Evolutionary conservation across 768 basidiomycete genomes (phyloP), one percentile per base, ranked within the genome.

Genomic region (Podaxis sp.): DNA sequence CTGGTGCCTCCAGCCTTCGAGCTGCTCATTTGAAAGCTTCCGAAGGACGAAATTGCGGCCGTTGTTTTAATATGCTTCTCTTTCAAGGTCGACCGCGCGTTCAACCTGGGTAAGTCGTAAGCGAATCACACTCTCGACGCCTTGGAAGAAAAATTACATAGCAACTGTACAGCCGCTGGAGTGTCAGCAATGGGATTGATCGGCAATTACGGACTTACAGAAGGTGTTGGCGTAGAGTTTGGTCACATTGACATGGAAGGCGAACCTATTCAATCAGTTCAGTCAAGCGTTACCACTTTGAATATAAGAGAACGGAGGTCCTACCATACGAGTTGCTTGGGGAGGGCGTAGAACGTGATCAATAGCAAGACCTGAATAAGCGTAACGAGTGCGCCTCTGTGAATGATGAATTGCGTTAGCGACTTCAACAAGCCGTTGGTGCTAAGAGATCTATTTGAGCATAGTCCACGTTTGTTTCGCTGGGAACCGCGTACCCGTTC

Each of bases 201-300:
- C 24, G 59, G 40, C 24, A 28, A 11, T 48, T 17, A 36, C 56
- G n/a, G 22, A 75, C 81, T 74, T 59, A 82, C 81, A 82, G 68
- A 82, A 82, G 0, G 80, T 81, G 63, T 82, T 82, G 17, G 78
- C 80, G 64, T 82, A 82, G 7, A 82, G 70, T 51, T 79, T 81
- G 4, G 80, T 82, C 8, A 81, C 77, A 60, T 80, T 81, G 62
- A 81, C 72, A 63, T 82, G 80, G 63, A 82, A 75, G 0, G 80
- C 77, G 53, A 82, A 69, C 81, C 81, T 82, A 24, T 6, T n/a
- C 12, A 9, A 48, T 17, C 1, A 19, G 3, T 1, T n/a, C 12
- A 9, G 48, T 17, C 1, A 19, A 6, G 13, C 24, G n/a, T 36
- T 51, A 36, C 28, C 36, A 40, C 49, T n/a, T 40, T 17, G 15